Percentiles rank a stretch among this genome's conserved stretches.
Conservation (phyloP, 2,329 filamentous ascomycete species). For the Rosellinia necatrix region DNA sequence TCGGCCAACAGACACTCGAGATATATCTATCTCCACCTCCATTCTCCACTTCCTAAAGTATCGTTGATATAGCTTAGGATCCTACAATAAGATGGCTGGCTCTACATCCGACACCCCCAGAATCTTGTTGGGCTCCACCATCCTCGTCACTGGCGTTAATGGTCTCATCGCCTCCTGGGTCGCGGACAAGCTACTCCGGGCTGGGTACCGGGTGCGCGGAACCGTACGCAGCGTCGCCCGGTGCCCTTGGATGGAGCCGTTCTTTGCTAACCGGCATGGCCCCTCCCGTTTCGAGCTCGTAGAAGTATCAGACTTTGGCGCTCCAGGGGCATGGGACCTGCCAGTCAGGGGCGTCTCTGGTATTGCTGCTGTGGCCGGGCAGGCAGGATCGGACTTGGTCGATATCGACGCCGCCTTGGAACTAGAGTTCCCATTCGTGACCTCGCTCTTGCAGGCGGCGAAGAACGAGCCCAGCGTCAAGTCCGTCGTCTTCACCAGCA, state of each 20-base stretch:
- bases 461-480: conserved; percentile 34
- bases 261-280: conserved; percentile 37
- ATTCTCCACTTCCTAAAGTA: background rate
- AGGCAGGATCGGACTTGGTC: conserved; percentile 23
- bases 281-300: conserved; percentile 35
- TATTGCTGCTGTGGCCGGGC: conserved; percentile 38
- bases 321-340: conserved; percentile 33
- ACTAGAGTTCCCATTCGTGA: conserved; percentile 27
- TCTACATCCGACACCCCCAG: conserved; percentile 9
- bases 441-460: conserved; percentile 34
- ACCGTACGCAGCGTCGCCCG: conserved; percentile 46
- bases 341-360: conserved; percentile 33
- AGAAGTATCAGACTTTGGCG: conserved; percentile 38
- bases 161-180: conserved; percentile 28
- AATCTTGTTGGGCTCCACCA: conserved; percentile 19
- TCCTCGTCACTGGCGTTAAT: conserved; percentile 31
- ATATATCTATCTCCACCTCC: too few relatives aligned
- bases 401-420: conserved; percentile 35
- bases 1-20: too few relatives aligned
- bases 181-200: conserved; percentile 23
- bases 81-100: conserved; percentile 9
- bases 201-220: conserved; percentile 50
- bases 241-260: conserved; percentile 38
- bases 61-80: background rate
- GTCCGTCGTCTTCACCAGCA: conserved; percentile 40